phyloP scores from a whole-genome alignment of 2,329 filamentous ascomycete species.

The Monilinia fructicola region DNA sequence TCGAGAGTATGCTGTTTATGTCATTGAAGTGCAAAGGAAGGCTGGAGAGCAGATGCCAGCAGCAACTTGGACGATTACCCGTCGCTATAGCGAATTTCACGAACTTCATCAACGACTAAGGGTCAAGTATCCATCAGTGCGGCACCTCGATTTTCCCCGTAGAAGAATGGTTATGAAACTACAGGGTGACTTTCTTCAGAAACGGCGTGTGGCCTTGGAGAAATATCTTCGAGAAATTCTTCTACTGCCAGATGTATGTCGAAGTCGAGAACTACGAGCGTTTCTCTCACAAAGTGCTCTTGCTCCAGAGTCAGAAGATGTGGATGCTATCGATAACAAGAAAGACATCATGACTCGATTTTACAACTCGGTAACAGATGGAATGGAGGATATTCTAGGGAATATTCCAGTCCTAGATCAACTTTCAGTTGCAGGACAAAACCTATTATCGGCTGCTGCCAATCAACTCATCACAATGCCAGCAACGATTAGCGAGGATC shows the following conservation, averaged over 20 bases:
- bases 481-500: conserved; percentile 53
- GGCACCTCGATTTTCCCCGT: conserved; percentile 86
- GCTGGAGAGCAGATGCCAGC: conserved; percentile 95
- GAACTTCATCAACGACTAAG: conserved; percentile 89
- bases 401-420: conserved; percentile 96
- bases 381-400: conserved; percentile 96
- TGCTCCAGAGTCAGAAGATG: conserved; percentile 55
- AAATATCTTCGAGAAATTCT: conserved; percentile 81
- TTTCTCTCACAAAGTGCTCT: conserved; percentile 90
- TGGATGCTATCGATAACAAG: conserved; percentile 62
- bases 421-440: conserved; percentile 88
- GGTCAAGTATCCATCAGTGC: conserved; percentile 80
- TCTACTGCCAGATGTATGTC: conserved; percentile 86
- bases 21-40: conserved; percentile 85
- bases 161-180: conserved; percentile 94
- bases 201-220: conserved; percentile 79
- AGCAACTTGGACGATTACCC: conserved; percentile 90
- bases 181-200: conserved; percentile 92
- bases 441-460: conserved; percentile 75
- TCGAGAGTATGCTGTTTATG: conserved; percentile 88
- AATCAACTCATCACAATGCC: conserved; percentile 60
- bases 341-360: conserved; percentile 90
- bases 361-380: conserved; percentile 95
- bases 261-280: conserved; percentile 84
- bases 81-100: conserved; percentile 95